A percentile compares a stretch with the other conserved stretches of the same genome.
Evolutionary conservation across 2,329 filamentous ascomycete species (phyloP).

Genomic region (Calonectria hawksworthii): DNA sequence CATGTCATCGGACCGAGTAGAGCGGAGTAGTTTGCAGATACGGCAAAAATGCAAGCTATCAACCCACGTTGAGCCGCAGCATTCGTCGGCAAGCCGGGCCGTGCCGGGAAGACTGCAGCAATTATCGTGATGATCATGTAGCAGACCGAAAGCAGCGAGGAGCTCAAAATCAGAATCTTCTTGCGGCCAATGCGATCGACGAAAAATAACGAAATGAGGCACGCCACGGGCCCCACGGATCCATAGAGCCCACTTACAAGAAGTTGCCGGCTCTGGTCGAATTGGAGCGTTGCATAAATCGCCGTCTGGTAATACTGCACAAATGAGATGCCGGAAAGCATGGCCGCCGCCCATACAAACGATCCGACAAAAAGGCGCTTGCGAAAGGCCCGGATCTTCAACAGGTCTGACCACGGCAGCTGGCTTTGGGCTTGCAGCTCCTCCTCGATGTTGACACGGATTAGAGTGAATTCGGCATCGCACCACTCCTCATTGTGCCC

Average conservation of each 20-base stretch:
- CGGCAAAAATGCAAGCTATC: constrained; percentile 56
- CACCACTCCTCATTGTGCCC: constrained; percentile 56
- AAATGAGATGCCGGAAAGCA: constrained; percentile 58
- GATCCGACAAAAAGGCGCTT: constrained; percentile 55
- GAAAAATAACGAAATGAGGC: constrained; percentile 55
- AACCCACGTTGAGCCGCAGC: constrained; percentile 54
- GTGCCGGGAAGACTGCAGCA: constrained; percentile 53
- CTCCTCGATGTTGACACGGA: constrained; percentile 54
- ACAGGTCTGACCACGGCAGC: constrained; percentile 51
- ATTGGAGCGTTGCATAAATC: constrained; percentile 57
- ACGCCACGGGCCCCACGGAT: constrained; percentile 54
- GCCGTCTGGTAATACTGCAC: constrained; percentile 59
- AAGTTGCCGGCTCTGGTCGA: constrained; percentile 52
- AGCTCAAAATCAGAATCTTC: constrained; percentile 54
- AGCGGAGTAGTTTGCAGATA: constrained; percentile 52
- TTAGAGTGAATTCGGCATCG: constrained; percentile 48
- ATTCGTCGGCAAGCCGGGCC: constrained; percentile 53
- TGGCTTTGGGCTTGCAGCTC: constrained; percentile 45
- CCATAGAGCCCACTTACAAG: constrained; percentile 57
- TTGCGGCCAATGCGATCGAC: constrained; percentile 54
- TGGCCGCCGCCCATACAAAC: constrained; percentile 58
- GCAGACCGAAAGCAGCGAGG: constrained; percentile 51
- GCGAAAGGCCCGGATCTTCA: constrained; percentile 51
- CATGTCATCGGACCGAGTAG: constrained; percentile 57
- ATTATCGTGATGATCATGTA: constrained; percentile 57